Evolutionary conservation across 2,329 filamentous ascomycete species (phyloP), one percentile per base, ranked within the genome.

Genomic region (Aureobasidium namibiae): DNA sequence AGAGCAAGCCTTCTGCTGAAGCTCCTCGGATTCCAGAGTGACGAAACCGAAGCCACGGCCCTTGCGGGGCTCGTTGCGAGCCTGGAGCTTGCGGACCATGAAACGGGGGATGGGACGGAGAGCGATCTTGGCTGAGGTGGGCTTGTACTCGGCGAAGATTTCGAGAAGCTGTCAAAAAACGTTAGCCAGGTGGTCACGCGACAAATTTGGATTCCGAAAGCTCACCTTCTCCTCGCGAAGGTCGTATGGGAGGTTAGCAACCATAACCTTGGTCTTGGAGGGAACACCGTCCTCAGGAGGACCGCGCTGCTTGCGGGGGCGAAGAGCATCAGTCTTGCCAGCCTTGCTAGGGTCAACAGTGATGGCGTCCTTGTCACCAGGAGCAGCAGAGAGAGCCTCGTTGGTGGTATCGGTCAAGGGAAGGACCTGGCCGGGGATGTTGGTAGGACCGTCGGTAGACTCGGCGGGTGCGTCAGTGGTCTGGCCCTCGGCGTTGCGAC

Each of bases 81-180:
- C 92, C 80, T 96, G 92, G 64, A 99, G 90, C 85, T 99, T 99
- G 88, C 96, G 96, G 79, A 99, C 94, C 94, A 99, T 99, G 82
- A 97, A 99, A 70, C 92, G 92, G 68, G 94, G 94, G 67, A 99
- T 99, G 56, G 94, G 94, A 70, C 94, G 92, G 68, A 99, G 90
- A 66, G 94, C 94, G 72, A 99, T 97, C 86, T 97, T 99, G 76
- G 94, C 92, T 65, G 91, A 95, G 67, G 88, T 87, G 63, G 94
- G 94, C 73, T 91, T 83, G 81, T 96, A 99, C 64, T 85, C 89
- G 71, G 84, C 82, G 79, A 99, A 99, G 71, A 99, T 89, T 76
- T 99, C 92, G 80, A 96, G 92, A 73, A 99, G 90, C 94, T 97
- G 62, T 9, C 36, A 38, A 9, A 14, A 34, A 29, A 44, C 5